A percentile compares a stretch with the other conserved stretches of the same genome.
These are phyloP conservation scores for Delphinella strobiligena DNA, from an alignment of 2,329 filamentous ascomycete genomes.

Conservation along the genomic window DNA sequence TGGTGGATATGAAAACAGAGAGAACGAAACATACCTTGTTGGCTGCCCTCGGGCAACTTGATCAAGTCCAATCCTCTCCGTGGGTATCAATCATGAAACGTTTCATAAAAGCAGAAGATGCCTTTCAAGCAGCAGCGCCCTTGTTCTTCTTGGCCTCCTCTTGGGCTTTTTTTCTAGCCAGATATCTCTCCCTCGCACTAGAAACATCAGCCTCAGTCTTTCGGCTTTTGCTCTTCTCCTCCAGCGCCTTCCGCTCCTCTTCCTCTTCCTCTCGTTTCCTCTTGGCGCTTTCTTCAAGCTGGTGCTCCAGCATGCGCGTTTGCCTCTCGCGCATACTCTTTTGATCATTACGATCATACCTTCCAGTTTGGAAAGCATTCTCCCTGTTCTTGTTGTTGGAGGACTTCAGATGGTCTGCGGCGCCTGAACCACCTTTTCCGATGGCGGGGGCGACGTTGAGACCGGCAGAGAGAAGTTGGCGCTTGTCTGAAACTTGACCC, in stretches of 20 bases:
- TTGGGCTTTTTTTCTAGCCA: slow-evolving; percentile 36
- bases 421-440: slow-evolving; percentile 12
- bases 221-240: slow-evolving; percentile 58
- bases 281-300: slow-evolving; percentile 63
- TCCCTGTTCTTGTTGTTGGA: slow-evolving; percentile 10
- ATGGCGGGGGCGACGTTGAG: slow-evolving; percentile 49
- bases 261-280: slow-evolving; percentile 57
- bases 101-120: no score
- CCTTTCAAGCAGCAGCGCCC: background rate
- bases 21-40: no score
- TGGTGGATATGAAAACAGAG: no score
- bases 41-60: no score
- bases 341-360: slow-evolving; percentile 1
- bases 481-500: slow-evolving; percentile 71
- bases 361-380: background rate
- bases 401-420: slow-evolving; percentile 20
- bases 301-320: slow-evolving; percentile 65
- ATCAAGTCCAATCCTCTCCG: no score
- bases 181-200: slow-evolving; percentile 67
- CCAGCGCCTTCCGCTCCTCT: slow-evolving; percentile 50
- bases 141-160: slow-evolving; percentile 7
- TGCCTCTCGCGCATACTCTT: slow-evolving; percentile 60
- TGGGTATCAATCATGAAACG: no score
- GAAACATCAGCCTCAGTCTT: slow-evolving; percentile 69
- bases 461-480: slow-evolving; percentile 64